Evolutionary conservation across 306 rosid species (phyloP).

Genomic region (Medicago lupulina): DNA sequence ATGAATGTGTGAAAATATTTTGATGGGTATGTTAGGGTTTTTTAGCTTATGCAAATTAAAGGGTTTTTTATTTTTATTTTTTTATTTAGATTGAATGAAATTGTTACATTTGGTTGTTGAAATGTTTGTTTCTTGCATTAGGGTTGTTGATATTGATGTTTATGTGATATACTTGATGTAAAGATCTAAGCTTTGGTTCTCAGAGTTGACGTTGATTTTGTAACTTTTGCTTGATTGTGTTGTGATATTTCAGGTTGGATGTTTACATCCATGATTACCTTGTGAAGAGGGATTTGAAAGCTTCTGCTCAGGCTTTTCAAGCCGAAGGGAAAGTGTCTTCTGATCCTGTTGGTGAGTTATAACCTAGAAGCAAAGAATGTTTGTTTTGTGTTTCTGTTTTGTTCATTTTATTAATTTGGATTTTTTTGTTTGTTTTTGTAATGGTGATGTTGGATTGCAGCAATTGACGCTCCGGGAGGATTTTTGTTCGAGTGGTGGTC

Average conservation of each 20-base stretch:
- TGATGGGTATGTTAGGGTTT: conserved; percentile 53
- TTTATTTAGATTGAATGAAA: conserved; percentile 33
- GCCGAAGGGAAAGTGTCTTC: conserved; percentile 98
- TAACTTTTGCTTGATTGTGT: conserved; percentile 39
- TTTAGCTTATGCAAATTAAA: conserved; percentile 21
- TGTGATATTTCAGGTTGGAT: conserved; percentile 77
- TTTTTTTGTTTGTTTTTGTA: not conserved
- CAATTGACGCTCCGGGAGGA: conserved; percentile 98
- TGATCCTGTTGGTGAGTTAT: conserved; percentile 94
- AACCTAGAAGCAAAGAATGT: not conserved
- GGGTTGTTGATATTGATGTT: conserved; percentile 40
- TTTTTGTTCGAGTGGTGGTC: conserved; percentile 99
- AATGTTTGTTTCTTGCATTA: conserved; percentile 29
- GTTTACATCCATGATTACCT: conserved; percentile 96
- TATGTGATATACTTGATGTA: conserved; percentile 27
- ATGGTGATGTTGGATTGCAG: conserved; percentile 58
- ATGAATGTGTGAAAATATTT: conserved; percentile 33
- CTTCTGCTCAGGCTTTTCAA: conserved; percentile 99
- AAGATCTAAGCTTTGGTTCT: conserved; percentile 41
- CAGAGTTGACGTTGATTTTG: conserved; percentile 31
- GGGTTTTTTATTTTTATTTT: not conserved
- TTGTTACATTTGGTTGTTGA: conserved; percentile 40
- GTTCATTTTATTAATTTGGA: conserved; percentile 32
- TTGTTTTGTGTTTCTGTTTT: conserved; percentile 33
- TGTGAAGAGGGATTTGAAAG: conserved; percentile 96